Evolutionary conservation across 169 alveolate genomes (phyloP), one percentile per base, ranked within the genome.

Genomic region (Blepharisma undulans): DNA sequence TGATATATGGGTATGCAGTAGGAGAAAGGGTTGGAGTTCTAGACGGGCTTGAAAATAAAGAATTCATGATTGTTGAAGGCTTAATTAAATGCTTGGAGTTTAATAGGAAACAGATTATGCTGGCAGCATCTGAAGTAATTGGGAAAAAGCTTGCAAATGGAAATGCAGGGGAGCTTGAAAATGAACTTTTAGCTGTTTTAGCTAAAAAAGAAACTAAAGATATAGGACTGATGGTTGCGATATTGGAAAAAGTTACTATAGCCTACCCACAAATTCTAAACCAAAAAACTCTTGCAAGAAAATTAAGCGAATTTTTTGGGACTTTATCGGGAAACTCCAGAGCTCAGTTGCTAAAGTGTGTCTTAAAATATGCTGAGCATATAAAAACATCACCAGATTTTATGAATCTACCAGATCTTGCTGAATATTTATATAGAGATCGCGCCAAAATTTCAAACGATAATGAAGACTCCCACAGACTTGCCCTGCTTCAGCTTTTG

Each of bases 121-220:
- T 76, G 77, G 95, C 95, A 21, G 95, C 94, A 16, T 90, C 93
- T 59, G 95, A 93, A 71, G 88, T 92, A 14, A 30, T 93, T 30
- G 95, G 95, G n/a, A 91, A 91, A 72, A 76, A 90, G 71, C 84
- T 93, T 1, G 32, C 32, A 29, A 21, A 76, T 48, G 66, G 66
- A 48, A 48, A 48, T 5, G 66, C 29, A 66, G 30, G 66, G 84
- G 29, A 86, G 32, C 22, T 32, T 60, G 61, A 33, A 59, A 82
- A 27, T 32, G 29, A n/a, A 12, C 33, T 71, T 2, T 27, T 27
- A 19, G 72, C 29, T 4, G 61, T 86, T 16, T 32, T 86, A 61
- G 22, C 27, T 22, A 71, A 27, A 27, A 71, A 71, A 86, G 91
- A 86, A 60, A 4, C 84, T 12, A 86, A 30, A 60, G 84, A 86